These are phyloP conservation scores for Neospermospora avenae DNA, from an alignment of 2,329 filamentous ascomycete genomes.

Conservation along the genomic window DNA sequence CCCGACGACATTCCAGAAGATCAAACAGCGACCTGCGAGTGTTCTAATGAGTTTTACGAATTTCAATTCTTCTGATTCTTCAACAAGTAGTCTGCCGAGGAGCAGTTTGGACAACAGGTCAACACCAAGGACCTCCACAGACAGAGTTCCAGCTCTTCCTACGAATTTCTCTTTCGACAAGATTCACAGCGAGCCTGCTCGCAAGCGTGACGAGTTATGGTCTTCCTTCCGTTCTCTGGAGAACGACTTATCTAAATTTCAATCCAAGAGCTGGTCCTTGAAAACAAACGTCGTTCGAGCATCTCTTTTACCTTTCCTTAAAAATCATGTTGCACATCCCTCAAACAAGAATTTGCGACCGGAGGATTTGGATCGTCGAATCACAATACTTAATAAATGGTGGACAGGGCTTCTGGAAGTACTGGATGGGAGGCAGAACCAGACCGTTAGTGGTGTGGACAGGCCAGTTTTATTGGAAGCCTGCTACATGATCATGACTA, in stretches of 20 bases:
- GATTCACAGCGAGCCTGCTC: slow-evolving; percentile 39
- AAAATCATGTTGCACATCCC: slow-evolving; percentile 54
- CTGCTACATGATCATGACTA: slow-evolving; percentile 65
- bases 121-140: slow-evolving; percentile 41
- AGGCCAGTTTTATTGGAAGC: slow-evolving; percentile 67
- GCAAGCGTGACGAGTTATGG: slow-evolving; percentile 69
- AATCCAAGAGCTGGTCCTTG: slow-evolving; percentile 63
- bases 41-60: slow-evolving; percentile 32
- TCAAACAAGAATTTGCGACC: slow-evolving; percentile 58
- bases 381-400: slow-evolving; percentile 71
- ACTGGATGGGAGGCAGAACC: slow-evolving; percentile 64
- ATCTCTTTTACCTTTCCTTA: slow-evolving; percentile 62
- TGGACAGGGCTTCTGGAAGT: slow-evolving; percentile 69
- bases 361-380: slow-evolving; percentile 66
- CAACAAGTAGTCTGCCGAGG: slow-evolving; percentile 37
- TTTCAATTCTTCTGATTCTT: slow-evolving; percentile 34
- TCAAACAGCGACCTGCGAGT: slow-evolving; percentile 30
- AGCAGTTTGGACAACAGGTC: slow-evolving; percentile 46
- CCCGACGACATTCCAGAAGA: slow-evolving; percentile 26
- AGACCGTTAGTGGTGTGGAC: slow-evolving; percentile 67
- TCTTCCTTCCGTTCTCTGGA: slow-evolving; percentile 65
- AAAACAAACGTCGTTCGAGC: slow-evolving; percentile 67
- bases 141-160: slow-evolving; percentile 46
- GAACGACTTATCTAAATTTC: slow-evolving; percentile 66
- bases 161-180: slow-evolving; percentile 39